Evolutionary conservation across 495 filamentous ascomycete species (phyloP), one percentile per base, ranked within the genome.

Genomic region (Chaetomium tenue): DNA sequence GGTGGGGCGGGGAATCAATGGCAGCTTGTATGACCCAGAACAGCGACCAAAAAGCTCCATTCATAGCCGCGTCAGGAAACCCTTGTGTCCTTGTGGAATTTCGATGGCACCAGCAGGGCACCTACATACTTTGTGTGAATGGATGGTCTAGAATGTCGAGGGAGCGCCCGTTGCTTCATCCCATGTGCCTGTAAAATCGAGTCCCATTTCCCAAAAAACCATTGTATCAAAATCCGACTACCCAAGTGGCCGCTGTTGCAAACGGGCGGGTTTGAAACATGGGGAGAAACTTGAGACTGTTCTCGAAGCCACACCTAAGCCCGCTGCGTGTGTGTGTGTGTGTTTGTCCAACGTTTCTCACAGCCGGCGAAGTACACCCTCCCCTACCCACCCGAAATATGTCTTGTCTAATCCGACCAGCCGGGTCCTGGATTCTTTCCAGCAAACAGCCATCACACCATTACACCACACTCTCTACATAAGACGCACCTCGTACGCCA

Each of bases 11-110:
- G 40, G 50, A 51, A 23, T 58, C 57, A 65, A 60, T 61, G 37
- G 51, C 25, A 48, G 57, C 57, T 30, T 12, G 46, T 37, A 11
- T 37, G 28, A 4, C 9, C 25, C 9, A n/a, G 37, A 4, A 8
- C 30, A 47, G 37, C n/a, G 3, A 46, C 16, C 28, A 46, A 16
- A 16, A 57, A 28, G 30, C 30, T 25, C 58, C 53, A 50, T 66
- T 53, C 64, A 51, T 30, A 23, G 51, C 59, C 53, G 53, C 37
- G 58, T 52, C 52, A 61, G 58, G 52, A 60, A 58, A 16, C 42
- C 37, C 46, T 52, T 56, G 39, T 54, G 33, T 12, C 33, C 33
- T 37, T 37, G 50, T 37, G 50, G 50, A 18, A 47, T 9, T 23
- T 39, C 18, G 16, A 16, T 11, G 37, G 3, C 18, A 3, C 13